phyloP scores from a whole-genome alignment of 768 basidiomycete genomes.

The Lactarius trivialis region DNA sequence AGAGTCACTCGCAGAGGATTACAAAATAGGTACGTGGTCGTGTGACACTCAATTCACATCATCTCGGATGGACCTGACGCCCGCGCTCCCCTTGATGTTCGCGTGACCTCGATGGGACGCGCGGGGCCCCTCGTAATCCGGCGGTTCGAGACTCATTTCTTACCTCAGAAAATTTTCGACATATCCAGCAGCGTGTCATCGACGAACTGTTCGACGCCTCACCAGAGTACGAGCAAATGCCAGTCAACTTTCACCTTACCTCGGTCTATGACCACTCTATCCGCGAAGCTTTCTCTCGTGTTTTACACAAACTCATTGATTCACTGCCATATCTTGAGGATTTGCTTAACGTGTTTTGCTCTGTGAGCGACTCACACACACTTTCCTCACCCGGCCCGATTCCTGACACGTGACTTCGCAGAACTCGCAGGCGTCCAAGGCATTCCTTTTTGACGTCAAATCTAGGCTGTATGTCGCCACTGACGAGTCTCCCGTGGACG shows the following conservation, averaged over 20 bases:
- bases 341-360: slow-evolving; percentile 78
- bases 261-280: slow-evolving; percentile 90
- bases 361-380: slow-evolving; percentile 40
- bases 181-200: slow-evolving; percentile 80
- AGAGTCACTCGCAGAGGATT: slow-evolving; percentile 85
- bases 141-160: slow-evolving; percentile 4
- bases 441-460: slow-evolving; percentile 83
- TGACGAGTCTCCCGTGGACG: slow-evolving; percentile 87
- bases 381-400: neutral
- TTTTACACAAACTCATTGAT: slow-evolving; percentile 81
- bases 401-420: slow-evolving; percentile 28
- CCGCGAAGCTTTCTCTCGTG: slow-evolving; percentile 86
- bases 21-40: slow-evolving; percentile 64
- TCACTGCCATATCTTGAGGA: slow-evolving; percentile 83
- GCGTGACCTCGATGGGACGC: neutral
- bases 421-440: slow-evolving; percentile 91
- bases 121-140: neutral
- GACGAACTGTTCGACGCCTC: slow-evolving; percentile 76
- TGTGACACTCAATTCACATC: slow-evolving; percentile 7
- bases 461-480: slow-evolving; percentile 90
- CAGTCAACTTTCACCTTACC: slow-evolving; percentile 84
- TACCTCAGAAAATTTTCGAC: slow-evolving; percentile 74
- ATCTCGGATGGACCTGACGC: slow-evolving; percentile 2
- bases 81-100: neutral
- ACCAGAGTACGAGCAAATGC: slow-evolving; percentile 69